These are phyloP conservation scores for Gamarada debralockiae DNA, from an alignment of 495 filamentous ascomycete species.

Conservation along the genomic window DNA sequence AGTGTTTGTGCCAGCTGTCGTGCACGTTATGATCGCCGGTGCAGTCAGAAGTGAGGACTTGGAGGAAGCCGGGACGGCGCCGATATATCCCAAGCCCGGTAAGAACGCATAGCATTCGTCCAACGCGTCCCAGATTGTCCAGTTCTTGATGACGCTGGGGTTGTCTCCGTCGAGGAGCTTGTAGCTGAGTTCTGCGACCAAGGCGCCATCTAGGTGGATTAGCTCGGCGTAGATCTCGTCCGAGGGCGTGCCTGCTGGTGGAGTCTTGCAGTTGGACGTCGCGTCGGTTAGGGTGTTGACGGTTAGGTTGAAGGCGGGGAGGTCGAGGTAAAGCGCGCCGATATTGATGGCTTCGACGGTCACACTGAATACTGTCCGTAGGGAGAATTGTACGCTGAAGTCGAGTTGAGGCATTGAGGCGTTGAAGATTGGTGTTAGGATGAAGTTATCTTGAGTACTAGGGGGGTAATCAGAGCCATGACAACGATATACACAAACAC, in stretches of 20 bases:
- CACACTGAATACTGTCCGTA: conserved; percentile 1
- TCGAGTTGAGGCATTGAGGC: not conserved
- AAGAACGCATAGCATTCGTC: conserved; percentile 1
- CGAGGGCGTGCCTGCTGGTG: not conserved
- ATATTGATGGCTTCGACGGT: not conserved
- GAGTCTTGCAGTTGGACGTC: conserved; percentile 1
- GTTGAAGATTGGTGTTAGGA: not conserved
- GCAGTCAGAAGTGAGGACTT: not conserved
- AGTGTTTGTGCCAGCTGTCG: not conserved
- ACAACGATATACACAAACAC: not conserved
- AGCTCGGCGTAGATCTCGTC: conserved; percentile 1
- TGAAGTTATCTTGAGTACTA: not conserved
- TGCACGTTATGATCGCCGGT: not conserved
- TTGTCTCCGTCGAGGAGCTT: not conserved
- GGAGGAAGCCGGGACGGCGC: not conserved
- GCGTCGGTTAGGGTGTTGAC: not conserved
- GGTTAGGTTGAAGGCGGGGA: not conserved
- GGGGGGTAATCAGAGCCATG: not conserved
- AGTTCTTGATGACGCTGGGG: not conserved
- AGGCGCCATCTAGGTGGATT: not conserved
- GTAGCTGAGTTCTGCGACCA: conserved; percentile 1
- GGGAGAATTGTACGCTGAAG: not conserved
- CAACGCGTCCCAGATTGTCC: not conserved
- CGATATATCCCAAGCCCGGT: not conserved
- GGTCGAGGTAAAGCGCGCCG: not conserved